Evolutionary conservation across 1,139 yeast genomes (phyloP).

Genomic region (Candida tetrigidarum): DNA sequence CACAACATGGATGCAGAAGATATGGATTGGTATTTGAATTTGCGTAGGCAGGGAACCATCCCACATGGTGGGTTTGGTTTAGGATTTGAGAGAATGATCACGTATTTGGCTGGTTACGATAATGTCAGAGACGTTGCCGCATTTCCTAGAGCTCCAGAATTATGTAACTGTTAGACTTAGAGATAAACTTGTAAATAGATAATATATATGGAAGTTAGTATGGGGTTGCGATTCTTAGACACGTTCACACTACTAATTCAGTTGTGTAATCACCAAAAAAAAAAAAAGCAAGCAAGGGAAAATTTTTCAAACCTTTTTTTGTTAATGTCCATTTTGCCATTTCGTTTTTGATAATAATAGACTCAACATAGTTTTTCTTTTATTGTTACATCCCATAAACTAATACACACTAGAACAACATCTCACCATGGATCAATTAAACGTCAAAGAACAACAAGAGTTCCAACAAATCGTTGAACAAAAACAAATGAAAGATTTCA

Average conservation of each 20-base stretch:
- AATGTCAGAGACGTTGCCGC: constrained; percentile 87
- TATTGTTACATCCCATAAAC: background rate
- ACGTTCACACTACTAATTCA: background rate
- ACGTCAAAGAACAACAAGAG: constrained; percentile 94
- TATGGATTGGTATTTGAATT: constrained; percentile 78
- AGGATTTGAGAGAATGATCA: constrained; percentile 87
- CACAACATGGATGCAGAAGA: constrained; percentile 61
- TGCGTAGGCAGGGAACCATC: constrained; percentile 76
- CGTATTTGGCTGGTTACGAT: constrained; percentile 72
- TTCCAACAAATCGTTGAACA: constrained; percentile 95
- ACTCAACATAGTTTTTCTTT: background rate
- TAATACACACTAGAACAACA: background rate
- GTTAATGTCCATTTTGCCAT: too few species aligned
- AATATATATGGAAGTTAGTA: background rate
- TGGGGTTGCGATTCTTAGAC: too few species aligned
- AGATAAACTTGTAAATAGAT: constrained; percentile 5
- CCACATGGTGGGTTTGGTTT: constrained; percentile 99
- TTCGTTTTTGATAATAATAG: background rate
- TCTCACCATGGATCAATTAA: constrained; percentile 68
- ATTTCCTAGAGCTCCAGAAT: constrained; percentile 60
- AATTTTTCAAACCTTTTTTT: constrained; percentile 8
- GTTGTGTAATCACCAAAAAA: background rate
- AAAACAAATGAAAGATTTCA: constrained; percentile 98
- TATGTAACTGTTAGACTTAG: constrained; percentile 35
- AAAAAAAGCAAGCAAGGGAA: constrained; percentile 5